Conservation (phyloP, 2,329 filamentous ascomycete species). For the Chaetomium globosum region DNA sequence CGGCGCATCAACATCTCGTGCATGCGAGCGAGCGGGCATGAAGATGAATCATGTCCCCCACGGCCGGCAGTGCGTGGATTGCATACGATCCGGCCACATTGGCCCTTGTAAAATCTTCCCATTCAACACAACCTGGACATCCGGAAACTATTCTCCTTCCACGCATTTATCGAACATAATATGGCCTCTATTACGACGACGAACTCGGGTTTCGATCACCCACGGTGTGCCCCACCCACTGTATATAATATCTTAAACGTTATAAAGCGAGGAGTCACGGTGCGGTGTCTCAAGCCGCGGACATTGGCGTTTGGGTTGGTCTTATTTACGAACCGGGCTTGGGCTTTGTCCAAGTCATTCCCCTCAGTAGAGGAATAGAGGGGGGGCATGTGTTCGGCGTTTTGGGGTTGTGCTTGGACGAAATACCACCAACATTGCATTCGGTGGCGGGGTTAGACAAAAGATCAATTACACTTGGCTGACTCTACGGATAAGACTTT, state of each 20-base stretch:
- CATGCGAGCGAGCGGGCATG: conserved; percentile 1
- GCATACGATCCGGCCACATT: not conserved
- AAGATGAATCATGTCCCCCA: not conserved
- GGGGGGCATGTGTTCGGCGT: not conserved
- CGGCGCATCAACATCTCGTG: not conserved
- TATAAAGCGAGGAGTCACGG: not conserved
- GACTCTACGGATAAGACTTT: not conserved
- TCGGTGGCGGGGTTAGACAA: not conserved
- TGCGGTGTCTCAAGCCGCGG: not conserved
- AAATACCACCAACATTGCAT: not conserved
- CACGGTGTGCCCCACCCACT: not conserved
- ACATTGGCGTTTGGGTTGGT: not conserved
- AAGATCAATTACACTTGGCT: not conserved
- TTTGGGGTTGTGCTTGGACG: not conserved
- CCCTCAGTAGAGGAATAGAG: not conserved
- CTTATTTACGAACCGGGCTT: not conserved
- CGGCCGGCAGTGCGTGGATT: not conserved
- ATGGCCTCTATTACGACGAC: not conserved
- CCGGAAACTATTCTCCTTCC: too few relatives aligned
- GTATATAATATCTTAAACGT: not conserved
- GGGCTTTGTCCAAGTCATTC: not conserved
- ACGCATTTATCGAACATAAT: not conserved
- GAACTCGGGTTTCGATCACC: not conserved
- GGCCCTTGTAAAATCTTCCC: not conserved
- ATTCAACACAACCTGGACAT: not conserved